Evolutionary conservation across 2,329 filamentous ascomycete genomes (phyloP), one percentile per base, ranked within the genome.

Genomic region (Alternaria dauci): DNA sequence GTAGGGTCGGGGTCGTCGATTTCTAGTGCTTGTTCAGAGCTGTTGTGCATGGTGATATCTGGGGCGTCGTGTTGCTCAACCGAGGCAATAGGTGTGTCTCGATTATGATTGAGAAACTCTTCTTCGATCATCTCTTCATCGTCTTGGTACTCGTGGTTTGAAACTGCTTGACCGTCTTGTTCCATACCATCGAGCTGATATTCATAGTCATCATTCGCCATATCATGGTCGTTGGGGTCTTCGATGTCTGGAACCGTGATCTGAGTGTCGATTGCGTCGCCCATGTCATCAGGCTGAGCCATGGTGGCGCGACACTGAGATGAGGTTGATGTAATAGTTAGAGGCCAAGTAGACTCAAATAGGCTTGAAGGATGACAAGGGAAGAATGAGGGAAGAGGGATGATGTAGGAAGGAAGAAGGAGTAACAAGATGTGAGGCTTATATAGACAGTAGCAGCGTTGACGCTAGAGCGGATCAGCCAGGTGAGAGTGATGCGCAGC

Each of bases 351-450:
- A 8, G n/a, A n/a, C n/a, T n/a, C n/a, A n/a, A n/a, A n/a, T n/a
- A 50, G 20, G 26, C 4, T 30, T 42, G 43, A 16, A 23, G 20
- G 46, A 34, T 5, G 2, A 38, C 36, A 26, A 23, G 30, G 34
- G 25, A 5, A 4, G 28, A 36, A 28, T 23, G 20, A 23, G 20
- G 20, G 20, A 18, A 18, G 28, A 20, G 43, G 16, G 55, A 41
- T 43, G 39, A n/a, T 58, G 62, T 51, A 54, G 30, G 46, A 51
- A 20, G 18, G 52, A 46, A 12, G 51, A 28, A 55, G 12, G 18
- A 36, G 3, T 3, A 7, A 23, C 14, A 12, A 5, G 2, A 23
- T 38, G 20, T 14, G 14, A 34, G 32, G 16, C 9, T 58, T 60
- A 53, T 55, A 58, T 56, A 34, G 26, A 8, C 7, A n/a, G 30